Conservation (phyloP, 23 red algal species). For the Chondrus crispus region DNA sequence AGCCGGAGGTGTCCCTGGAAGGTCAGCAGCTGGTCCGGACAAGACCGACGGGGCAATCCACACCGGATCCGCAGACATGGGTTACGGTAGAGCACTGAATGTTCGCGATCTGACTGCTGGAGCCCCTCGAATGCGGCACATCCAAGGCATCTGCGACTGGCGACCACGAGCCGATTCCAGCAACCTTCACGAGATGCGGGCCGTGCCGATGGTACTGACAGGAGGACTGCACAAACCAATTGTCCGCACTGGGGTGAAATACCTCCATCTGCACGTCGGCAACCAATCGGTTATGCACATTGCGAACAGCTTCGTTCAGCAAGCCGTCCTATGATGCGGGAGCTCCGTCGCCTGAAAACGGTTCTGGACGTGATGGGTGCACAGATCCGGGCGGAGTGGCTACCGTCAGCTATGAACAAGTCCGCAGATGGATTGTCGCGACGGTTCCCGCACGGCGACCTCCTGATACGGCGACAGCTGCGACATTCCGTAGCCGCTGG, state of each 20-base stretch:
- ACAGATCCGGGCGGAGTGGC: not conserved
- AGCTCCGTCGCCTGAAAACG: not conserved
- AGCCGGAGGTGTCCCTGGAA: not conserved
- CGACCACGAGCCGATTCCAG: not conserved
- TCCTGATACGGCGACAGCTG: not conserved
- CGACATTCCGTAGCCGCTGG: not conserved
- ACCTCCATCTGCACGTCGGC: not conserved
- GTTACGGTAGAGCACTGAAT: not conserved
- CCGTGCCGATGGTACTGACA: not conserved
- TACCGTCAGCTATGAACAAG: not conserved
- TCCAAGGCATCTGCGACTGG: not conserved
- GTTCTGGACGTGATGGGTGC: not conserved
- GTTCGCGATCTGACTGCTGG: not conserved
- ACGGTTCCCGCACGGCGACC: not conserved
- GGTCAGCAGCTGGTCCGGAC: not conserved
- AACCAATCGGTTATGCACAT: not conserved
- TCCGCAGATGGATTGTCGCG: not conserved
- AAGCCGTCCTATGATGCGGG: not conserved
- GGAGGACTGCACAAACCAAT: not conserved
- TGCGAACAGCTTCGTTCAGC: not conserved
- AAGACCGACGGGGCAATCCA: not conserved
- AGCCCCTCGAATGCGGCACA: not conserved
- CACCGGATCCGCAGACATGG: not conserved
- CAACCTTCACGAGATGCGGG: not conserved
- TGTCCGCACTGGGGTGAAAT: not conserved